phyloP scores from a whole-genome alignment of 257 asterid species.

The Eucommia ulmoides region DNA sequence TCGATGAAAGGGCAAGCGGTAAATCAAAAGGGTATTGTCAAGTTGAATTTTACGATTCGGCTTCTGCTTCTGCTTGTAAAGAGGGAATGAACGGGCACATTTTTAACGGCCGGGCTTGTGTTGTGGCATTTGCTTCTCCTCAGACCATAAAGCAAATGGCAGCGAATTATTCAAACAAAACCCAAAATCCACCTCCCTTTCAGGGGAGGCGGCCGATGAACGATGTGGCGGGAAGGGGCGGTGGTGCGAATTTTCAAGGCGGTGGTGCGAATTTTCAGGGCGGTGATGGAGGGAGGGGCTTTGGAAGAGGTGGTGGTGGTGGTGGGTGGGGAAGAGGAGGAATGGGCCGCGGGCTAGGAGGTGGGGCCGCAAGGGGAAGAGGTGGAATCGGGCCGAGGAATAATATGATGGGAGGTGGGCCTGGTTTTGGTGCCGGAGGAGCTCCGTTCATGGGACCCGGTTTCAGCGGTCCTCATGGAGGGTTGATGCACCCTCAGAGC shows the following conservation, averaged over 20 bases:
- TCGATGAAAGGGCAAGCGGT: slow-evolving; percentile 55
- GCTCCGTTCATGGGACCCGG: slow-evolving; percentile 28
- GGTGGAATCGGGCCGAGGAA: slow-evolving; percentile 27
- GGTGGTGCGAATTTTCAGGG: slow-evolving; percentile 39
- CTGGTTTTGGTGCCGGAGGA: slow-evolving; percentile 32
- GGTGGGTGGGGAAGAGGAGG: slow-evolving; percentile 58
- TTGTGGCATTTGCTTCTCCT: slow-evolving; percentile 40
- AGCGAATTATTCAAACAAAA: slow-evolving; percentile 27
- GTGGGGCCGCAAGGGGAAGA: slow-evolving; percentile 53
- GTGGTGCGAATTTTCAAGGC: slow-evolving; percentile 36
- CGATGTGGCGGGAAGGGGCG: slow-evolving; percentile 57
- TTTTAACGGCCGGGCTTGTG: slow-evolving; percentile 46
- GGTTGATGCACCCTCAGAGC: slow-evolving; percentile 40
- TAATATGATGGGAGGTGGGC: slow-evolving; percentile 25
- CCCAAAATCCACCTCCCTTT: slow-evolving; percentile 30
- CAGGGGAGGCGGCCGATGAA: slow-evolving; percentile 53
- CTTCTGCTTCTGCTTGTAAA: slow-evolving; percentile 41
- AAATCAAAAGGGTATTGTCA: slow-evolving; percentile 54
- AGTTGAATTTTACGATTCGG: slow-evolving; percentile 37
- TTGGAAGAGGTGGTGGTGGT: slow-evolving; percentile 40
- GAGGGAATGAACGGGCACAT: slow-evolving; percentile 37
- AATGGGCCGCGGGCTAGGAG: slow-evolving; percentile 53
- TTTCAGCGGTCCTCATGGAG: slow-evolving; percentile 34
- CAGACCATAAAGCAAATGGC: slow-evolving; percentile 41
- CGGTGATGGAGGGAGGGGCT: slow-evolving; percentile 41